Conservation (phyloP, 495 filamentous ascomycete genomes). For the Tuber melanosporum region DNA sequence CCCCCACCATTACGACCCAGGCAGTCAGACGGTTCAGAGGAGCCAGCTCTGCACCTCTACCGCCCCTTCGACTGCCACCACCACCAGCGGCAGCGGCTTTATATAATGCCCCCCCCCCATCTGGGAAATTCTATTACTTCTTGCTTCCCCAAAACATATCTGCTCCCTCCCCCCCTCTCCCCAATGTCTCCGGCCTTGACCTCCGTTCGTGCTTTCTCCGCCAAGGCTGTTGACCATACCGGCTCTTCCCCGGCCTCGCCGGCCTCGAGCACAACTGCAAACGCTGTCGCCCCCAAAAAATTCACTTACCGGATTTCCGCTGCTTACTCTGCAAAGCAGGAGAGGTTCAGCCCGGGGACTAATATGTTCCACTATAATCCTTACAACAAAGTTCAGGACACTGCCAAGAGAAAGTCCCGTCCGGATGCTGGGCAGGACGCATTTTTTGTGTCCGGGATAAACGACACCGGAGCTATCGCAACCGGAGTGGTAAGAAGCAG, state of each 20-base stretch:
- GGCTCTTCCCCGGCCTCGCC: slow-evolving; percentile 6
- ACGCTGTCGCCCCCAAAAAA: slow-evolving; percentile 31
- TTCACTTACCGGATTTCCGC: slow-evolving; percentile 63
- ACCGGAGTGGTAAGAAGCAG: slow-evolving; percentile 59
- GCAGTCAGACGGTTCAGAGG: slow-evolving; percentile 31
- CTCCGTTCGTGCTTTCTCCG: slow-evolving; percentile 28
- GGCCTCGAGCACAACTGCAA: slow-evolving; percentile 9
- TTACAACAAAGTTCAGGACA: slow-evolving; percentile 52
- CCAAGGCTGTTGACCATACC: slow-evolving; percentile 16
- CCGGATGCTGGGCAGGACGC: slow-evolving; percentile 87
- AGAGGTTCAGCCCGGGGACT: slow-evolving; percentile 60
- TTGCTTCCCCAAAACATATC: slow-evolving; percentile 32
- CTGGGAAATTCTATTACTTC: slow-evolving; percentile 10
- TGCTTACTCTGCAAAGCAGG: slow-evolving; percentile 70
- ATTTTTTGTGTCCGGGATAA: slow-evolving; percentile 79
- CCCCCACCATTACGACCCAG: slow-evolving; percentile 21
- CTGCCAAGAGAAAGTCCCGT: slow-evolving; percentile 52
- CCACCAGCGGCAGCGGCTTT: slow-evolving; percentile 6
- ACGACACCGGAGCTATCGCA: slow-evolving; percentile 55
- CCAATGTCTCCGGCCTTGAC: slow-evolving; percentile 31
- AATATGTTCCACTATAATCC: slow-evolving; percentile 74
- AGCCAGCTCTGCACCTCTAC: slow-evolving; percentile 20
- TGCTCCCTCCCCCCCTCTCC: background rate
- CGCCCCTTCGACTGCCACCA: background rate
- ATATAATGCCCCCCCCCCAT: slow-evolving; percentile 27